Conservation (phyloP, 352 stramenopile genomes). For the Saprolegnia parasitica region DNA sequence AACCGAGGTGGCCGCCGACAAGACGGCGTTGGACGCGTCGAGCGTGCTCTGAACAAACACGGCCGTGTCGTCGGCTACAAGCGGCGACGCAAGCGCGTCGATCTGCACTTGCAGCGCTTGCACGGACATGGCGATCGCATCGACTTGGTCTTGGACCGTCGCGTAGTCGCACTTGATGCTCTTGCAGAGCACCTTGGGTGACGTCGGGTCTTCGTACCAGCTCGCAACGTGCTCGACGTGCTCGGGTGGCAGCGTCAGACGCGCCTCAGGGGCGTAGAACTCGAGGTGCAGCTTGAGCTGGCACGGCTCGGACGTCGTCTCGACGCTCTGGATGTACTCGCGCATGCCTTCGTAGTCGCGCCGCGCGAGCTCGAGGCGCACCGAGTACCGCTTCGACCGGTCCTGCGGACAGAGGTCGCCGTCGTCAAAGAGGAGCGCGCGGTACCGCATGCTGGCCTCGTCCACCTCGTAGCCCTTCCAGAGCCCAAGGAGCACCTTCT, state of each 20-base stretch:
- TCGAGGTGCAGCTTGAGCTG: constrained; percentile 6
- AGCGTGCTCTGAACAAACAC: not conserved
- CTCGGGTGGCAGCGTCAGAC: not conserved
- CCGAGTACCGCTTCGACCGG: constrained; percentile 1
- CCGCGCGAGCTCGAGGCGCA: not conserved
- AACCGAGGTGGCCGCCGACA: constrained; percentile 3
- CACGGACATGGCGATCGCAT: not conserved
- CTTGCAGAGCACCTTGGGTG: constrained; percentile 11
- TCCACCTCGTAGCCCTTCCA: constrained; percentile 24
- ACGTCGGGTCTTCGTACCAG: constrained; percentile 18
- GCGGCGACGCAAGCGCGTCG: not conserved
- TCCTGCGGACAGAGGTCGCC: constrained; percentile 1
- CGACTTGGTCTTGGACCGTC: not conserved
- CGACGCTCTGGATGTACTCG: constrained; percentile 2
- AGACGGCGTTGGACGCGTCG: not conserved
- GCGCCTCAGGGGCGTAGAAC: not conserved
- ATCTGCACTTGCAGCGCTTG: not conserved
- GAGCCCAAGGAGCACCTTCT: constrained; percentile 23
- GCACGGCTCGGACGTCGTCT: constrained; percentile 6
- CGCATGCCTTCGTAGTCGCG: constrained; percentile 1
- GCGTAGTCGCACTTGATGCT: constrained; percentile 21
- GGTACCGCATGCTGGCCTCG: not conserved
- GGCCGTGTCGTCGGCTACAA: not conserved
- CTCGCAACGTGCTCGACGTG: not conserved
- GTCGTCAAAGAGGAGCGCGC: constrained; percentile 19